Evolutionary conservation across 2,329 filamentous ascomycete genomes (phyloP), one percentile per base, ranked within the genome.

Genomic region (Lachnum nothofagi): DNA sequence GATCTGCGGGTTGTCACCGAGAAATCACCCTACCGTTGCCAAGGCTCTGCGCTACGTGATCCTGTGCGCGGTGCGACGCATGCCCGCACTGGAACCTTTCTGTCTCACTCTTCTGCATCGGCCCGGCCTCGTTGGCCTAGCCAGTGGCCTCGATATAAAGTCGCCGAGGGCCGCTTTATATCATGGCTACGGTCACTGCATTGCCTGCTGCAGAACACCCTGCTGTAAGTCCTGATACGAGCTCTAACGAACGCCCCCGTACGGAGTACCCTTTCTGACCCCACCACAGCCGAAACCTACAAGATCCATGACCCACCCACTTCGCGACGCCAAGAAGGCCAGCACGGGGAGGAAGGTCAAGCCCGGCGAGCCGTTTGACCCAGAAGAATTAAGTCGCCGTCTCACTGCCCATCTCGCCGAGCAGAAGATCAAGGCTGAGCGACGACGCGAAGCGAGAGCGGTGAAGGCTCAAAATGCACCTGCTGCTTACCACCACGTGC

Each of bases 341-440:
- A 52, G 37, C 2, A 48, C 44, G 20, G 59, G 47, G 42, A 23
- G 25, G 39, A 64, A 63, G 23, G 60, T 49, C 19, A 64, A 63
- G 42, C 50, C 58, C 44, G 58, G 55, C 14, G 54, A 69, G 25
- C 67, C 71, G 16, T 68, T 82, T 39, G 78, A 83, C 51, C 69
- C 80, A 0, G 71, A 76, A 23, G 79, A 83, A 47, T 65, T 83
- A 23, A 70, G 72, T 9, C 70, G 73, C 25, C 74, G 78, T 16
- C 69, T 83, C 20, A 68, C 70, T 42, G 54, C 71, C 9, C 73
- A 82, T 16, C 65, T 78, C 12, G 70, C 69, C 4, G 71, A 80
- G 51, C 75, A 76, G 52, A 75, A 74, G 51, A 64, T 67, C 6
- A 61, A 63, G 10, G 65, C 69, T 3, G 50, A 60, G 24, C 49